These are phyloP conservation scores for Dunaliella primolecta DNA, from an alignment of 139 green algal species.

Conservation along the genomic window DNA sequence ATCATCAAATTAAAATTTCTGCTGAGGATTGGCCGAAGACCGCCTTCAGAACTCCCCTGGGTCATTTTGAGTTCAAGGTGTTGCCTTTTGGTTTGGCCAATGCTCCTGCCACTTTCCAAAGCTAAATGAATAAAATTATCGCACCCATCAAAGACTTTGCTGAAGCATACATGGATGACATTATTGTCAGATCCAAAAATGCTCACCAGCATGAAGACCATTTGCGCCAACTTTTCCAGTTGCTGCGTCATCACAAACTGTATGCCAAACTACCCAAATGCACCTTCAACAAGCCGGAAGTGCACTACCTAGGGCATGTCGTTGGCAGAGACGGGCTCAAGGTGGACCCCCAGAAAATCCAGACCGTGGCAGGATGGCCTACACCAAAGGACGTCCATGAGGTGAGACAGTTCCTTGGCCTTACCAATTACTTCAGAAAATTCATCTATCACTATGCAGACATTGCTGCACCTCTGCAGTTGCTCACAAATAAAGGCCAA, in stretches of 20 bases:
- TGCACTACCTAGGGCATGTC: constrained; percentile 29
- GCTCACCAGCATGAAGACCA: neutral
- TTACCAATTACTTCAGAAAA: constrained; percentile 50
- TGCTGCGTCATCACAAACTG: constrained; percentile 21
- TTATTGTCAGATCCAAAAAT: constrained; percentile 11
- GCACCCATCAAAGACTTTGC: too few relatives aligned
- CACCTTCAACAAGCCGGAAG: constrained; percentile 27
- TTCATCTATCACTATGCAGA: constrained; percentile 47
- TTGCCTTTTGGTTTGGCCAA: constrained; percentile 56
- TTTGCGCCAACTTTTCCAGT: constrained; percentile 31
- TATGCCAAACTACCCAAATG: constrained; percentile 43
- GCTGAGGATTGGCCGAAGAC: constrained; percentile 17
- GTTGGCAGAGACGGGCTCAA: constrained; percentile 18
- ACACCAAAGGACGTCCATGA: constrained; percentile 26
- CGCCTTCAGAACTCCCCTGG: constrained; percentile 27
- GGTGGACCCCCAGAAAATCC: constrained; percentile 16
- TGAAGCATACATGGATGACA: constrained; percentile 44
- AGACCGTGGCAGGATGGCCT: constrained; percentile 30
- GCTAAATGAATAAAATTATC: constrained; percentile 55
- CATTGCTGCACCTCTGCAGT: too few relatives aligned
- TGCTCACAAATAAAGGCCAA: too few relatives aligned
- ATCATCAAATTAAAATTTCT: constrained; percentile 14
- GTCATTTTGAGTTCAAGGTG: constrained; percentile 37
- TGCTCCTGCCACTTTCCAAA: constrained; percentile 50
- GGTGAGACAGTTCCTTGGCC: constrained; percentile 60